Percentiles rank a stretch among this genome's conserved stretches.
Evolutionary conservation across 495 filamentous ascomycete genomes (phyloP).

Genomic region (Aspergillus biplanus): DNA sequence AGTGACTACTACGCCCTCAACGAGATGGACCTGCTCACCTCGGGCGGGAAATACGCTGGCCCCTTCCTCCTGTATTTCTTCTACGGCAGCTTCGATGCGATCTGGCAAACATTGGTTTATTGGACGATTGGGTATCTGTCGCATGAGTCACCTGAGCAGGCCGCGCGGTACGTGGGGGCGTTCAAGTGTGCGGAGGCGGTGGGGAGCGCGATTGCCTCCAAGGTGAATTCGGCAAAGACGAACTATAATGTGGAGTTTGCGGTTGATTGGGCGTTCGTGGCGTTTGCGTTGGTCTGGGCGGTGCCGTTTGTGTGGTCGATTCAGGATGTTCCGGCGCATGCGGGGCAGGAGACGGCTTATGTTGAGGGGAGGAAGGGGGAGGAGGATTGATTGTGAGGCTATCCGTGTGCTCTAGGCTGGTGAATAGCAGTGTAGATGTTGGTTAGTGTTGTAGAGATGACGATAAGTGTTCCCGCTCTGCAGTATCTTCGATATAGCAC

Average conservation of each 20-base stretch:
- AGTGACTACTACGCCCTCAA: conserved; percentile 17
- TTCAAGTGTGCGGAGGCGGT: conserved; percentile 2
- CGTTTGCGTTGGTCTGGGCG: conserved; percentile 38
- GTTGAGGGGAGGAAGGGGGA: background rate
- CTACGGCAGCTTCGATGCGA: conserved; percentile 56
- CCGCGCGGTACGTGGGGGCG: background rate
- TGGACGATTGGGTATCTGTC: conserved; percentile 49
- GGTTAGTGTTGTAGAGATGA: background rate
- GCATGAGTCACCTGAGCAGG: conserved; percentile 2
- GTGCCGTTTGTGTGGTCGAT: background rate
- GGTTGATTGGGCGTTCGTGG: conserved; percentile 6
- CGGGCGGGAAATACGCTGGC: conserved; percentile 30
- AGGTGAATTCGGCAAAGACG: background rate
- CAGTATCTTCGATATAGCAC: too few relatives aligned
- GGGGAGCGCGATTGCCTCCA: conserved; percentile 4
- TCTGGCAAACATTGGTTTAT: conserved; percentile 76
- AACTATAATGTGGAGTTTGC: conserved; percentile 10
- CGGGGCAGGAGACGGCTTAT: background rate
- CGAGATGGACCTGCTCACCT: conserved; percentile 23
- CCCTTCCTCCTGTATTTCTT: conserved; percentile 51
- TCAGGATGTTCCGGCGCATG: background rate
- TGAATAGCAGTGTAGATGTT: too few relatives aligned
- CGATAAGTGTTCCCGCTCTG: background rate
- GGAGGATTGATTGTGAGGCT: background rate
- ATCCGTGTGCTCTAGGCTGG: background rate